Conservation (phyloP, 129 eudicot species). For the sunflower (Helianthus annuus) region DNA sequence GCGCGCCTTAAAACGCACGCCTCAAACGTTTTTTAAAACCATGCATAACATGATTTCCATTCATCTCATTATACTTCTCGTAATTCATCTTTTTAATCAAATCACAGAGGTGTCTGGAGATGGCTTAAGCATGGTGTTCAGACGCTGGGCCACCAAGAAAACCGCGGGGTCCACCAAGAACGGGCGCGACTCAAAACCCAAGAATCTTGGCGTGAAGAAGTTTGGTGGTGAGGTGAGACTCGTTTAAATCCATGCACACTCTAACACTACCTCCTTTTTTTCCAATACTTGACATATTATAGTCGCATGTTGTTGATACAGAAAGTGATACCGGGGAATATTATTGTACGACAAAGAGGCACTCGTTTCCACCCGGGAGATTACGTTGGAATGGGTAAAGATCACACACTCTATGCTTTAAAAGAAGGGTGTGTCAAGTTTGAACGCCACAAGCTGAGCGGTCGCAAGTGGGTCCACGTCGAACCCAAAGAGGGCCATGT, state of each 20-base stretch:
- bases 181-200: conserved; percentile 91
- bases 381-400: conserved; percentile 92
- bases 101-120: too few species aligned
- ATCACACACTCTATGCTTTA: conserved; percentile 81
- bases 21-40: too few species aligned
- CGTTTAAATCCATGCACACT: neutral
- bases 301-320: conserved; percentile 31
- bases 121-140: too few species aligned
- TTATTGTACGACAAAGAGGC: conserved; percentile 89
- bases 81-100: too few species aligned
- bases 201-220: conserved; percentile 87
- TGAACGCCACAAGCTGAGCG: conserved; percentile 74
- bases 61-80: too few species aligned
- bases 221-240: conserved; percentile 90
- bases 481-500: conserved; percentile 88
- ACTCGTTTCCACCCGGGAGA: conserved; percentile 95
- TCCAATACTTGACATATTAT: neutral
- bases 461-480: conserved; percentile 90
- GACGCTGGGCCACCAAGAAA: conserved; percentile 20
- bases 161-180: conserved; percentile 94
- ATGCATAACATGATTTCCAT: neutral
- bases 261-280: neutral
- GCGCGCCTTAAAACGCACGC: too few species aligned
- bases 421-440: conserved; percentile 90
- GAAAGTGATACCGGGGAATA: conserved; percentile 94